Percentiles rank a stretch among this genome's conserved stretches.
Conservation (phyloP, 2,329 filamentous ascomycete species). For the Talaromyces rugulosus region DNA sequence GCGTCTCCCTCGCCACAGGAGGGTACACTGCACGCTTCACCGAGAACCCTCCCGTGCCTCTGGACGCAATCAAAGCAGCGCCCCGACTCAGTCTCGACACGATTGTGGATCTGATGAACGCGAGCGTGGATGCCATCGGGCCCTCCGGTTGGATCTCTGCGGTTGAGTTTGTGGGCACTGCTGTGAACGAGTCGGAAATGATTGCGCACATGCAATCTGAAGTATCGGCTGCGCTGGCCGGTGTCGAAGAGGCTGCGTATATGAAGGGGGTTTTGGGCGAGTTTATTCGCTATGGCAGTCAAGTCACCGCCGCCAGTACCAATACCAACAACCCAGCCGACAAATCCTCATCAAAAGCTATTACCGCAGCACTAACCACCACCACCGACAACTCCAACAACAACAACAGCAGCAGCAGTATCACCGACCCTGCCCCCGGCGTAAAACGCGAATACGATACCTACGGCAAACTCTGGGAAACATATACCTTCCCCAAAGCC, state of each 20-base stretch:
- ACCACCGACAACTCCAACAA: constrained; percentile 32
- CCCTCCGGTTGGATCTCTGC: constrained; percentile 45
- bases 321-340: background rate
- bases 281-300: constrained; percentile 36
- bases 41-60: constrained; percentile 34
- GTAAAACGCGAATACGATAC: constrained; percentile 13
- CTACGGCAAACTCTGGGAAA: constrained; percentile 13
- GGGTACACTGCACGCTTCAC: constrained; percentile 41
- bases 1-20: constrained; percentile 39
- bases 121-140: constrained; percentile 45
- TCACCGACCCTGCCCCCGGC: background rate
- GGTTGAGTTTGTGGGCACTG: constrained; percentile 26
- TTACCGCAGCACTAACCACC: constrained; percentile 11
- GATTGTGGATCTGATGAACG: constrained; percentile 40
- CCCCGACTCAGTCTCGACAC: constrained; percentile 35
- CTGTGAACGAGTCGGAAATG: constrained; percentile 39
- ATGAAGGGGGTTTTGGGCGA: constrained; percentile 45
- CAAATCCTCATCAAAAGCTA: background rate
- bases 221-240: constrained; percentile 43
- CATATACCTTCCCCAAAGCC: constrained; percentile 21
- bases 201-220: constrained; percentile 47
- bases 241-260: constrained; percentile 45
- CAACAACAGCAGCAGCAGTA: constrained; percentile 12
- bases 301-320: constrained; percentile 1
- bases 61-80: constrained; percentile 30